phyloP scores from a whole-genome alignment of 495 filamentous ascomycete genomes.

The Aspergillus nidulans region DNA sequence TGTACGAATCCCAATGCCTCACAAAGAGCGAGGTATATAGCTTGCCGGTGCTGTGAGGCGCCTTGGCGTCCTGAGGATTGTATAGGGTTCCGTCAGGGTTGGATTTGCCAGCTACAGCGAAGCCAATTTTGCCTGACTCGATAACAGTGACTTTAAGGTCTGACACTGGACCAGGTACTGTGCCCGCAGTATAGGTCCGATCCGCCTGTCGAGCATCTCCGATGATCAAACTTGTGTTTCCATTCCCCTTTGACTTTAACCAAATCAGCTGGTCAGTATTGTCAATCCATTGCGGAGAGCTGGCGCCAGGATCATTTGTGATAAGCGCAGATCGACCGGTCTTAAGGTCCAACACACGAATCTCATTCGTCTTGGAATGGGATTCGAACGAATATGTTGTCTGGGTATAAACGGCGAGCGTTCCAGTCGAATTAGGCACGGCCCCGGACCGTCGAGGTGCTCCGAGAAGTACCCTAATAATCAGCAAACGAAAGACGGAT shows the following conservation, averaged over 20 bases:
- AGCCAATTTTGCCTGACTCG: slow-evolving; percentile 58
- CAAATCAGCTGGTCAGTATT: slow-evolving; percentile 60
- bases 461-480: slow-evolving; percentile 63
- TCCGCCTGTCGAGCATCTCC: slow-evolving; percentile 53
- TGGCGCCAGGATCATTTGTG: slow-evolving; percentile 57
- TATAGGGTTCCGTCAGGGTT: slow-evolving; percentile 52
- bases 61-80: slow-evolving; percentile 51
- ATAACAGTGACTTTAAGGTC: slow-evolving; percentile 68
- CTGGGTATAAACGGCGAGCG: slow-evolving; percentile 63
- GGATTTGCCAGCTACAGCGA: slow-evolving; percentile 62
- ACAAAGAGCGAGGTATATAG: slow-evolving; percentile 56
- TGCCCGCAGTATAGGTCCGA: slow-evolving; percentile 56
- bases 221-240: slow-evolving; percentile 59
- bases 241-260: slow-evolving; percentile 60
- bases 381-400: slow-evolving; percentile 80
- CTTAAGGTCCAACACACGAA: slow-evolving; percentile 68
- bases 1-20: slow-evolving; percentile 59
- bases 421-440: slow-evolving; percentile 68
- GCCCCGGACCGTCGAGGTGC: slow-evolving; percentile 77
- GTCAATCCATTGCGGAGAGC: slow-evolving; percentile 73
- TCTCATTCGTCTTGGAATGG: slow-evolving; percentile 69
- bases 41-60: slow-evolving; percentile 46
- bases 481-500: slow-evolving; percentile 6
- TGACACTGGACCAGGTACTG: slow-evolving; percentile 63
- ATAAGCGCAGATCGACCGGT: slow-evolving; percentile 63